These are phyloP conservation scores for Venturia nashicola DNA, from an alignment of 2,329 filamentous ascomycete species.

Conservation along the genomic window DNA sequence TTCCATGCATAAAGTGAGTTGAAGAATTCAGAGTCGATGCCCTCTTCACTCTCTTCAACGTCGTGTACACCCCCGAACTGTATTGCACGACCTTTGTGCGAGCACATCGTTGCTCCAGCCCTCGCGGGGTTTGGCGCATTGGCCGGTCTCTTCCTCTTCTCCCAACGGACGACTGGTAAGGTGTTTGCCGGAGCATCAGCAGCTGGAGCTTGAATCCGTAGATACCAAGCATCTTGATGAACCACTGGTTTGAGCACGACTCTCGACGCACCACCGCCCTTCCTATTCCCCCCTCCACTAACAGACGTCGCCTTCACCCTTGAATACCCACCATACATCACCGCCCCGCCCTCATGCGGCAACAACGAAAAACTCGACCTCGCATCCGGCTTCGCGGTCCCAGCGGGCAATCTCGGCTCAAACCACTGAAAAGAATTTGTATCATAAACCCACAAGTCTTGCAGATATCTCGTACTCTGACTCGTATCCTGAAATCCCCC, in stretches of 20 bases:
- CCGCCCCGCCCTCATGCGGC: constrained; percentile 80
- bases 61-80: constrained; percentile 92
- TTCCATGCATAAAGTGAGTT: constrained; percentile 88
- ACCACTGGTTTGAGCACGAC: constrained; percentile 76
- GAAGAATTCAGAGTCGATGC: constrained; percentile 96
- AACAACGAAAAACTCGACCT: constrained; percentile 85
- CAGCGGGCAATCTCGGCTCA: constrained; percentile 59
- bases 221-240: constrained; percentile 90
- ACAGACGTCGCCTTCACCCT: constrained; percentile 61
- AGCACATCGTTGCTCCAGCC: constrained; percentile 85
- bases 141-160: constrained; percentile 80
- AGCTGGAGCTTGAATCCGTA: constrained; percentile 64
- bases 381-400: constrained; percentile 77
- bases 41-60: constrained; percentile 81
- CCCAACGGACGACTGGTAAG: constrained; percentile 72
- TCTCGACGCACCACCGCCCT: constrained; percentile 47
- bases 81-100: constrained; percentile 86
- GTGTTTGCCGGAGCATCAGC: constrained; percentile 53
- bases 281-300: constrained; percentile 43
- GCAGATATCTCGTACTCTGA: constrained; percentile 85
- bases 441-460: constrained; percentile 93
- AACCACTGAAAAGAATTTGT: constrained; percentile 79
- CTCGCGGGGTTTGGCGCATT: constrained; percentile 76
- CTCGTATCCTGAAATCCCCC: constrained; percentile 97
- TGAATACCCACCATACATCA: constrained; percentile 88